Evolutionary conservation across 208 protist genomes (phyloP), one percentile per base, ranked within the genome.

Genomic region (Leishmania martiniquensis): DNA sequence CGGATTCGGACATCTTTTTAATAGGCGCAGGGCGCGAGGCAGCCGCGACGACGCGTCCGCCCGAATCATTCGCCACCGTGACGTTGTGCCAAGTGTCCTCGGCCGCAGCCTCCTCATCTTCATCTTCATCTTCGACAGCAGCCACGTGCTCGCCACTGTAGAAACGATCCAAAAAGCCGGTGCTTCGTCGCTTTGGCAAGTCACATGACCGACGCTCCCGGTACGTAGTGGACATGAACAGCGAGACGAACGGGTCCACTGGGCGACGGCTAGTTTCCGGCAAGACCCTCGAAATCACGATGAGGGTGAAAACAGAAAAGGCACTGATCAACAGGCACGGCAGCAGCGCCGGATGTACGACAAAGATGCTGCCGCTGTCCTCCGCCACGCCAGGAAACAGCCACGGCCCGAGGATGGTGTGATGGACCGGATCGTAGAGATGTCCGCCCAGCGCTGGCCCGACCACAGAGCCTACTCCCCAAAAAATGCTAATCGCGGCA

Each of bases 401-500:
- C 62, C 60, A 71, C 29, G 73, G 78, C 5, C 78, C 78, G 0
- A 76, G 73, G 47, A 92, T 66, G 49, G 68, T 59, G 68, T 75
- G 75, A 49, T 86, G 82, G 52, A 75, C 79, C 10, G 89, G 89
- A 71, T 93, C 85, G 72, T 94, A 95, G 5, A 95, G 76, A 37
- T 92, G 69, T 52, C 91, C 89, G 37, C 91, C 91, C 2, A 94
- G 57, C 13, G 87, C 84, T 9, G 91, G 91, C 4, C 89, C 91
- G 17, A 93, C 67, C 29, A 94, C 74, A 60, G 85, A 89, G 42
- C 91, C 89, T 32, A 93, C 81, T 2, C 85, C 89, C 77, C 83
- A 91, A 34, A 87, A 86, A 81, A 99, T 98, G 79, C 96, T 99
- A 29, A 99, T 98, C 51, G 99, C 98, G 22, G 97, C 95, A 85